A percentile compares a stretch with the other conserved stretches of the same genome.
Evolutionary conservation across 1,284 basidiomycete species (phyloP).

Genomic region (Pyrrhoderma lamaoense): DNA sequence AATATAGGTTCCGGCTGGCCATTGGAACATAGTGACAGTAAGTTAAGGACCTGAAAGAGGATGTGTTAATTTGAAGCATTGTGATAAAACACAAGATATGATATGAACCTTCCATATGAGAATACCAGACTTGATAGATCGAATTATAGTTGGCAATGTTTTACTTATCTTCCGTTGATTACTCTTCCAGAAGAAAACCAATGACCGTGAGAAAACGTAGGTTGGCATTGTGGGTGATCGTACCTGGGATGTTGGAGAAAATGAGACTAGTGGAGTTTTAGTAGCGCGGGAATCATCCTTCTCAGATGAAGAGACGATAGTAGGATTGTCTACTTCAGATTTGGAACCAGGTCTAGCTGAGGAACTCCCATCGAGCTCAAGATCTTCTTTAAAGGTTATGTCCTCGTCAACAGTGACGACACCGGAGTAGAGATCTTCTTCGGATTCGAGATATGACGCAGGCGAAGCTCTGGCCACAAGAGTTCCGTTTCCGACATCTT

Average conservation of each 20-base stretch:
- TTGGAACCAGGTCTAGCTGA: neutral
- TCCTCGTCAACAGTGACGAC: neutral
- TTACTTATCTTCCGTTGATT: neutral
- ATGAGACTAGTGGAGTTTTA: neutral
- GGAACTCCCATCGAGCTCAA: neutral
- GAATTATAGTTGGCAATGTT: neutral
- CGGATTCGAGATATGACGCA: neutral
- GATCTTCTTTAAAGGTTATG: neutral
- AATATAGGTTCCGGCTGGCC: constrained; percentile 14
- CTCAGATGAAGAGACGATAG: neutral
- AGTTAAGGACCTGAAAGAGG: constrained; percentile 12
- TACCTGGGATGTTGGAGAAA: neutral
- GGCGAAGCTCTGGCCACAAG: neutral
- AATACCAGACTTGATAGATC: constrained; percentile 8
- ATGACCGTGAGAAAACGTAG: neutral
- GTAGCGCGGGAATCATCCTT: neutral
- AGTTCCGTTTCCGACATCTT: neutral
- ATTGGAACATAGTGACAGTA: constrained; percentile 8
- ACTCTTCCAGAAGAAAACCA: neutral
- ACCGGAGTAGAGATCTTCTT: neutral
- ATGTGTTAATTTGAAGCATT: too few species aligned
- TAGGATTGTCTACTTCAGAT: neutral
- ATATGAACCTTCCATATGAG: constrained; percentile 9
- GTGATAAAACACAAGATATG: too few species aligned
- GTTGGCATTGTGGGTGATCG: neutral